phyloP scores from a whole-genome alignment of 129 eudicot species.

The Gnaphalium uliginosum region DNA sequence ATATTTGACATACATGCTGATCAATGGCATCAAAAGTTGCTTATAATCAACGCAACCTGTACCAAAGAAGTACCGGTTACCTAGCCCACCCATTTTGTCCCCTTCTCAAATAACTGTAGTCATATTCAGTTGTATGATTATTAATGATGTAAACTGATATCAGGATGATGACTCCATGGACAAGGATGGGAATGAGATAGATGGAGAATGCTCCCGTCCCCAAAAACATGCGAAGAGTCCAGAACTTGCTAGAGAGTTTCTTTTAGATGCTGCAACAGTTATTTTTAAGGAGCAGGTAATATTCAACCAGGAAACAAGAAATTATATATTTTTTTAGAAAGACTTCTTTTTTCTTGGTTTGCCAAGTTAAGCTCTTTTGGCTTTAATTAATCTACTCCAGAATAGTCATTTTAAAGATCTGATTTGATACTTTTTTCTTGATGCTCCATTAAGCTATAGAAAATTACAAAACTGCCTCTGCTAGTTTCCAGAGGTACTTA shows the following conservation, averaged over 20 bases:
- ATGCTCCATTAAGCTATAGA: background rate
- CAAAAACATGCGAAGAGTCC: constrained; percentile 99
- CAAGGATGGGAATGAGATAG: constrained; percentile 95
- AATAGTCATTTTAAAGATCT: background rate
- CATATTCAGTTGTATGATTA: background rate
- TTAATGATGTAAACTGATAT: constrained; percentile 15
- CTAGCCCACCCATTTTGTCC: background rate
- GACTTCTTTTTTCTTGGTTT: background rate
- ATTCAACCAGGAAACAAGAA: constrained; percentile 5
- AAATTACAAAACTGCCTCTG: background rate
- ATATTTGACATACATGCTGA: background rate
- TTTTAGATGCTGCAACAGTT: constrained; percentile 96
- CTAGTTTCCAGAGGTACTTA: background rate
- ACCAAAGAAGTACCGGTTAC: background rate
- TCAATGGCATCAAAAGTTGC: background rate
- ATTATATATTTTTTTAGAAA: no score
- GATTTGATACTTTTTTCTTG: background rate
- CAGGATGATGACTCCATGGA: constrained; percentile 99
- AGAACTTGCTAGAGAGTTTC: constrained; percentile 96
- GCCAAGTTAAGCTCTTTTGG: background rate
- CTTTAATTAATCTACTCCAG: background rate
- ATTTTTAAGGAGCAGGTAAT: constrained; percentile 96
- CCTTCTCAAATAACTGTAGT: background rate
- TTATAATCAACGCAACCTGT: background rate
- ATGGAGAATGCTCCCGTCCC: constrained; percentile 97